These are phyloP conservation scores for Musa itinerans DNA, from an alignment of 176 grass and related monocot genomes.

Conservation along the genomic window DNA sequence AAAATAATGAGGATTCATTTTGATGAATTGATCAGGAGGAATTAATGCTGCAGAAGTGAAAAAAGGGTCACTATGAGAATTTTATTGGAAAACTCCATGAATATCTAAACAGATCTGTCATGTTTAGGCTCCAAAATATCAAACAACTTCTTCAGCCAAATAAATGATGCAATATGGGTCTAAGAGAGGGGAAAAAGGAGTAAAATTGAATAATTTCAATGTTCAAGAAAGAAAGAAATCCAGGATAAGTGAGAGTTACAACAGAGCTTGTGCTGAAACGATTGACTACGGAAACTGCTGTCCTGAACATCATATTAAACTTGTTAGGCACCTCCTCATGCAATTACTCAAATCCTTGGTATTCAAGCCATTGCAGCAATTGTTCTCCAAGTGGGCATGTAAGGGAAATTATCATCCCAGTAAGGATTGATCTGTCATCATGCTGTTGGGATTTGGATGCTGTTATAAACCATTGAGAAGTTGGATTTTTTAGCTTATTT, in stretches of 20 bases:
- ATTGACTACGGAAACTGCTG: neutral
- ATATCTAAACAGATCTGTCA: neutral
- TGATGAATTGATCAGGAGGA: too few species aligned
- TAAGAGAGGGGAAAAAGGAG: neutral
- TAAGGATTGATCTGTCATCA: neutral
- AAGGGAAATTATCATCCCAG: neutral
- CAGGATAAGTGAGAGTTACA: too few species aligned
- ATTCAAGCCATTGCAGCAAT: neutral
- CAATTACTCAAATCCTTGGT: too few species aligned
- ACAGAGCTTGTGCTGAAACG: too few species aligned
- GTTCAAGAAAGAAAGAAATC: neutral
- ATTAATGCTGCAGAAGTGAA: too few species aligned
- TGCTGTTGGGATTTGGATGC: neutral
- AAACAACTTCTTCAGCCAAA: neutral
- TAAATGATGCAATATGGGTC: neutral
- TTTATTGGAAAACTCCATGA: neutral
- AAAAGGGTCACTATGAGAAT: neutral
- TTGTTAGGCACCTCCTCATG: neutral
- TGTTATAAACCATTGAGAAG: neutral
- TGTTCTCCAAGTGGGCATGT: neutral
- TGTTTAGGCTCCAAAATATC: neutral
- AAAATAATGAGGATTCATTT: too few species aligned
- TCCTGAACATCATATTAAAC: neutral
- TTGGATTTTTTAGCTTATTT: too few species aligned
- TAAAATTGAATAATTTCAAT: neutral